These are phyloP conservation scores for Chaetoceros muelleri DNA, from an alignment of 108 stramenopile species.

Conservation along the genomic window DNA sequence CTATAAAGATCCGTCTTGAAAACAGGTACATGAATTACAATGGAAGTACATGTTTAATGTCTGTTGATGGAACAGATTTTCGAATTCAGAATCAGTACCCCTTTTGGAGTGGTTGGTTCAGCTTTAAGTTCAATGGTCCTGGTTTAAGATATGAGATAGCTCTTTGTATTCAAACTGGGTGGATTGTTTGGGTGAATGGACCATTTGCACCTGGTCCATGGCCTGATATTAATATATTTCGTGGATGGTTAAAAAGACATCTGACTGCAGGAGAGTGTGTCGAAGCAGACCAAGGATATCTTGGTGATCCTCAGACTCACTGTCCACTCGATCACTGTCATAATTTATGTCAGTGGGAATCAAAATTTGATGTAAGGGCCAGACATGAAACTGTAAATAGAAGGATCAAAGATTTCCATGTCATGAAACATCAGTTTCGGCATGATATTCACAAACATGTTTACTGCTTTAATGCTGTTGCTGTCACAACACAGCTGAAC, in stretches of 20 bases:
- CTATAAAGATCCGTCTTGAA: constrained; percentile 1
- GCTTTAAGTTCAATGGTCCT: constrained; percentile 15
- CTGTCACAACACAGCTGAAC: constrained; percentile 4
- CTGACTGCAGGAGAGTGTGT: constrained; percentile 6
- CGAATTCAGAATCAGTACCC: background rate
- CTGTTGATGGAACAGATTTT: constrained; percentile 12
- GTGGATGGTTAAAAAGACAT: background rate
- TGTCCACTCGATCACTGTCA: background rate
- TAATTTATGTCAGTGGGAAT: background rate
- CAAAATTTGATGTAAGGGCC: background rate
- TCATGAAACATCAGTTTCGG: constrained; percentile 4
- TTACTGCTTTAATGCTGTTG: constrained; percentile 3
- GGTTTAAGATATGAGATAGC: constrained; percentile 16
- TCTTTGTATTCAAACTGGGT: constrained; percentile 12
- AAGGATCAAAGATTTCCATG: constrained; percentile 15
- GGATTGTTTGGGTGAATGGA: constrained; percentile 19
- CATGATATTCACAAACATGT: constrained; percentile 6
- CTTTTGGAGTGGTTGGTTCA: background rate
- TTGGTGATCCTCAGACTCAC: background rate
- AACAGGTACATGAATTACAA: constrained; percentile 1
- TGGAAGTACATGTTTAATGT: background rate
- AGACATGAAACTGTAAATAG: constrained; percentile 17
- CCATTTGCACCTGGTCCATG: constrained; percentile 11
- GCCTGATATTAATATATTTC: constrained; percentile 7
- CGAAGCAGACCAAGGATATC: constrained; percentile 15